Percentiles rank a stretch among this genome's conserved stretches.
Conservation (phyloP, 805 yeast species). For the Priceomyces haplophilus region DNA sequence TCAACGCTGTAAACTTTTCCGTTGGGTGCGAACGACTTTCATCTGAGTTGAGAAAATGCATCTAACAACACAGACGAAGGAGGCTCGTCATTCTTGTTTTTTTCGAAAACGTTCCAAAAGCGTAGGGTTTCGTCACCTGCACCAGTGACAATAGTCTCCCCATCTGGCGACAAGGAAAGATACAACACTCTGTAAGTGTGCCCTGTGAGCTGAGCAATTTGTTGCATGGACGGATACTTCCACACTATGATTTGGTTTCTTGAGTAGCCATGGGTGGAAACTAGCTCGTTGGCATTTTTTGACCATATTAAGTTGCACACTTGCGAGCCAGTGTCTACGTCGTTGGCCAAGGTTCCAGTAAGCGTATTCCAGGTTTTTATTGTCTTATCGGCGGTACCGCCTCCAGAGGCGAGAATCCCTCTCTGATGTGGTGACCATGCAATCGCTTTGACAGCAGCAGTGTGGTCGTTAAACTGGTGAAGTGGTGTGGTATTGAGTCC, state of each 20-base stretch:
- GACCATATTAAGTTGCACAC: constrained; percentile 95
- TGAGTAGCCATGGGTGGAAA: constrained; percentile 92
- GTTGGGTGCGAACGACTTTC: neutral
- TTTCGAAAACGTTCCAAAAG: constrained; percentile 93
- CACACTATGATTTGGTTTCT: constrained; percentile 88
- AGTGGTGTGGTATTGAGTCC: constrained; percentile 68
- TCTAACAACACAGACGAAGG: constrained; percentile 65
- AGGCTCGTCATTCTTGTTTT: constrained; percentile 54
- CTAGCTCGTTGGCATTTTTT: constrained; percentile 84
- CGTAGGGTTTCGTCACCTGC: constrained; percentile 97
- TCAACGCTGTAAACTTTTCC: neutral
- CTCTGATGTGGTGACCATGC: constrained; percentile 98
- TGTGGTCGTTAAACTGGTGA: constrained; percentile 74
- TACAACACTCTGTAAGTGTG: constrained; percentile 91
- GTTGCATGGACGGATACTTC: constrained; percentile 92
- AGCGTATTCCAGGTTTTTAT: constrained; percentile 91
- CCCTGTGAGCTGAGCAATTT: constrained; percentile 89
- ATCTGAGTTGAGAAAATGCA: constrained; percentile 73
- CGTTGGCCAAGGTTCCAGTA: constrained; percentile 68
- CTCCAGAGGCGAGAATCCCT: constrained; percentile 91
- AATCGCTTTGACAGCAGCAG: constrained; percentile 93
- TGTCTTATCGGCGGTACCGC: constrained; percentile 91
- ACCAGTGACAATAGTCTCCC: constrained; percentile 94
- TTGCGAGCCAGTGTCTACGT: constrained; percentile 94
- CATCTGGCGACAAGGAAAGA: constrained; percentile 89